Conservation (phyloP, 2,329 filamentous ascomycete species). For the Lachnellula arida region DNA sequence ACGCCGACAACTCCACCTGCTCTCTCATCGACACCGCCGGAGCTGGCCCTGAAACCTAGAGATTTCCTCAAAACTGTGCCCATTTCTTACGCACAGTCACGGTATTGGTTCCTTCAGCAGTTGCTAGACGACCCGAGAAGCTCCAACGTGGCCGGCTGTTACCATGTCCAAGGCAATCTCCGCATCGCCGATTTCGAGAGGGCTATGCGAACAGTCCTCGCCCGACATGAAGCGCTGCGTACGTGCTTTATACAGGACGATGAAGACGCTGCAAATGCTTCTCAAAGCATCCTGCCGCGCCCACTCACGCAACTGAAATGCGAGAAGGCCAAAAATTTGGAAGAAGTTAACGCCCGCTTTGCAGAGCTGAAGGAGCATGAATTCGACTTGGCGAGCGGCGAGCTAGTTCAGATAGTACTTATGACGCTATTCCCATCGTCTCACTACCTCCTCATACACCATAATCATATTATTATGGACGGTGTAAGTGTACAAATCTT, state of each 20-base stretch:
- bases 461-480: constrained; percentile 49
- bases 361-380: constrained; percentile 26
- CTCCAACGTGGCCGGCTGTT: constrained; percentile 36
- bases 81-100: constrained; percentile 37
- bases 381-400: constrained; percentile 35
- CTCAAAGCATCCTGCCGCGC: constrained; percentile 26
- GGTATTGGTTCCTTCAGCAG: constrained; percentile 38
- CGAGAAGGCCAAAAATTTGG: constrained; percentile 7
- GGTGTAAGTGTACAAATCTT: constrained; percentile 41
- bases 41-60: constrained; percentile 2
- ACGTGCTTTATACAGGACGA: too few relatives aligned
- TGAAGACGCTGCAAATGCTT: too few relatives aligned
- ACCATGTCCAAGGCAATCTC: constrained; percentile 33
- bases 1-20: too few relatives aligned
- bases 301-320: constrained; percentile 21
- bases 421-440: constrained; percentile 31
- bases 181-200: constrained; percentile 27
- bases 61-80: constrained; percentile 15
- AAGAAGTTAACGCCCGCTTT: constrained; percentile 17
- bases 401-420: constrained; percentile 30
- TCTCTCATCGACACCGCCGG: constrained; percentile 1
- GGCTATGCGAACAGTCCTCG: constrained; percentile 32
- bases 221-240: constrained; percentile 3
- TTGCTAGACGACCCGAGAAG: constrained; percentile 35
- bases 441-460: constrained; percentile 40